Base-by-base conservation (phyloP, 176 grass and related monocot species). In the Metroxylon sagu region DNA sequence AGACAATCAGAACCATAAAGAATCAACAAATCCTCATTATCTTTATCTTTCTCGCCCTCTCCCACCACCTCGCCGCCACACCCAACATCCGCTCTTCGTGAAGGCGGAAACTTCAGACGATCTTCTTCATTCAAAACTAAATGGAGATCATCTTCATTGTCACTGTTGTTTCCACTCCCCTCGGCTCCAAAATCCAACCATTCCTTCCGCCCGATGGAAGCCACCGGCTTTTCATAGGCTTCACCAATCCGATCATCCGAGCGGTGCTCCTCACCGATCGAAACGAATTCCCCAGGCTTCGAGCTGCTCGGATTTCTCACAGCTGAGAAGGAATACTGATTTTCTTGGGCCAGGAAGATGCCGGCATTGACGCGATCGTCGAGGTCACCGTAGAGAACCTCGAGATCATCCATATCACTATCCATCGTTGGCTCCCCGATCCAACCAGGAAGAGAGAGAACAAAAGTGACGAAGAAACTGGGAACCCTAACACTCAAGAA, bases 51-150 rank as follows among this genome's bases (percentile, higher is more conserved):
- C 10, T 59, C 27, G 19, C 54, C 64, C 72, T 57, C 50, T 54
- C 29, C 58, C 23, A 26, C 29, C 16, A 10, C 50, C 19, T 29
- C 16, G 35, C 39, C 72, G 29, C 15, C 59, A 25, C 75, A 69
- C 25, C 59, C 57, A 50, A 52, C 51, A 49, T 51, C 29, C 52
- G 8, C 54, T 53, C 49, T 61, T 50, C 70, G 52, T 17, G 67
- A 69, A 62, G 56, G 73, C 35, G 4, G 3, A 25, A 52, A 75
- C 14, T 56, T 61, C 25, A 68, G 53, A 52, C 60, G 25, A 30
- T 66, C 76, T 2, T 77, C 76, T 64, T 89, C 82, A 64, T 95
- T 95, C 57, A 95, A 74, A 60, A 85, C 79, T 68, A 89, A 89
- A 67, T 31, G 79, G 56, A 89, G 70, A 48, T 82, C 85, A 59